Conservation (phyloP, 2,329 filamentous ascomycete genomes). For the Aspergillus ustus region DNA sequence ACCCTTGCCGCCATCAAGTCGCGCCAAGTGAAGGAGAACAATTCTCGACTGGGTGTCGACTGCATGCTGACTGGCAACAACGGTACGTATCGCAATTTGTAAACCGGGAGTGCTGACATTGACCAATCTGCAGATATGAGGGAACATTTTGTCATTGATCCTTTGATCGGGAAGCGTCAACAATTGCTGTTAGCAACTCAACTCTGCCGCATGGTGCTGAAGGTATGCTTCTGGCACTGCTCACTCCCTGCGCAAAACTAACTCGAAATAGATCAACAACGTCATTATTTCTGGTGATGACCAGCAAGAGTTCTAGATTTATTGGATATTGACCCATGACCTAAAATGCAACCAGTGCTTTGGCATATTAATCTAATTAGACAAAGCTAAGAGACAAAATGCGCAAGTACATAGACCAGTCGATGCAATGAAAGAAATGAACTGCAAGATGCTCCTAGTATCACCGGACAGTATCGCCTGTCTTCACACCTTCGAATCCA, state of each 20-base stretch:
- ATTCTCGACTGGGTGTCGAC: constrained; percentile 84
- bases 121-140: constrained; percentile 73
- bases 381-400: constrained; percentile 22
- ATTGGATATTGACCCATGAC: constrained; percentile 24
- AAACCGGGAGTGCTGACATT: neutral
- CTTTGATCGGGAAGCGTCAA: constrained; percentile 96
- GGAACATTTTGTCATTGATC: constrained; percentile 97
- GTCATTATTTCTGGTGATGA: constrained; percentile 89
- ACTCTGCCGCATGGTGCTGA: constrained; percentile 96
- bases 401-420: constrained; percentile 25
- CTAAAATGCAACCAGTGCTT: constrained; percentile 24
- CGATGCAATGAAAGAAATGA: constrained; percentile 28
- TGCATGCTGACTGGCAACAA: constrained; percentile 97
- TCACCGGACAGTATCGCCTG: neutral
- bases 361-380: constrained; percentile 24
- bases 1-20: constrained; percentile 95
- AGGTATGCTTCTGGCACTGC: constrained; percentile 51
- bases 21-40: constrained; percentile 87
- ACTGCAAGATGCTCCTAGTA: neutral
- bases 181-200: constrained; percentile 96
- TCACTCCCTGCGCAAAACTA: constrained; percentile 18
- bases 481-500: neutral
- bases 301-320: constrained; percentile 78
- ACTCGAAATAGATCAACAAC: constrained; percentile 70
- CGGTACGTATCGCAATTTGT: constrained; percentile 55